These are phyloP conservation scores for Mycosphaerella arachidis DNA, from an alignment of 2,329 filamentous ascomycete genomes.

Conservation along the genomic window DNA sequence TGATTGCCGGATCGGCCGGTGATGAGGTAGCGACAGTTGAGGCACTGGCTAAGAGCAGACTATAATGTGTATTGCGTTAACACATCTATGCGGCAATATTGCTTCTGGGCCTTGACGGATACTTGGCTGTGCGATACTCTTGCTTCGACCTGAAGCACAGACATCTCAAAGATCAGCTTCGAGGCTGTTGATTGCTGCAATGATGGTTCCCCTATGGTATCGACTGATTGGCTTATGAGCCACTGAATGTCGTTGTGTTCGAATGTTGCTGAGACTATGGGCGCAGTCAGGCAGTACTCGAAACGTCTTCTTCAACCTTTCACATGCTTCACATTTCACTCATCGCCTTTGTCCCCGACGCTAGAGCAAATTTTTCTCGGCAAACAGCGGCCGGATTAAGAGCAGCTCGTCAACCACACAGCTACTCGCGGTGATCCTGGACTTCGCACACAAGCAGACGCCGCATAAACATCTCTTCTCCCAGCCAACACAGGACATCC, in stretches of 20 bases:
- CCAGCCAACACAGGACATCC: neutral
- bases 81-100: too few relatives aligned
- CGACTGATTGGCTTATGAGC: too few relatives aligned
- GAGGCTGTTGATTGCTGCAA: too few relatives aligned
- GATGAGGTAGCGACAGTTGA: slow-evolving; percentile 7
- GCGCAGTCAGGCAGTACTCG: neutral
- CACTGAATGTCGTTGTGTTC: too few relatives aligned
- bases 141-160: too few relatives aligned
- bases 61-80: neutral
- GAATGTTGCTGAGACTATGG: too few relatives aligned
- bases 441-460: neutral
- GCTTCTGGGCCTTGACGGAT: neutral
- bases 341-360: neutral
- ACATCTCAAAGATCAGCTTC: too few relatives aligned
- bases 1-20: slow-evolving; percentile 21
- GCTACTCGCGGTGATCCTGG: neutral
- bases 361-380: neutral
- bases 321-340: neutral
- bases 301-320: neutral
- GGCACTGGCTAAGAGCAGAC: slow-evolving; percentile 1
- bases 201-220: too few relatives aligned
- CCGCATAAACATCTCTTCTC: neutral
- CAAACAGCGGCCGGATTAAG: neutral
- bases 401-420: neutral
- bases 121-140: too few relatives aligned